phyloP scores from a whole-genome alignment of 2,329 filamentous ascomycete species.

The Fonsecaea nubica region DNA sequence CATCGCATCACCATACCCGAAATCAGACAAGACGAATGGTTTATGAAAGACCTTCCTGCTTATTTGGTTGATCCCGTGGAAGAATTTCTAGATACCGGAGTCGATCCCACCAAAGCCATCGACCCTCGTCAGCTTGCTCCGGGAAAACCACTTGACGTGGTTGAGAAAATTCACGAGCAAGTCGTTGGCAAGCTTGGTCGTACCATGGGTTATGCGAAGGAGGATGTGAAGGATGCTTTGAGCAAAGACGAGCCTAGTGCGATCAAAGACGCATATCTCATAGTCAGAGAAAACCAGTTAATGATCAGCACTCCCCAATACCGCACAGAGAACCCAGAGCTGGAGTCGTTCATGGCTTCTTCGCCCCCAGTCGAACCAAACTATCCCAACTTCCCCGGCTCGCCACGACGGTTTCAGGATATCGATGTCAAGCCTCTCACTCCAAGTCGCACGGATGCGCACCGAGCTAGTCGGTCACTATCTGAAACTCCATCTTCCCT shows the following conservation, averaged over 20 bases:
- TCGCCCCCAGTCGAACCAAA: constrained; percentile 59
- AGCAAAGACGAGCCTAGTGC: constrained; percentile 92
- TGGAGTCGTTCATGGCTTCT: constrained; percentile 61
- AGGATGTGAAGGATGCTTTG: constrained; percentile 92
- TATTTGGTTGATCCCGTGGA: constrained; percentile 89
- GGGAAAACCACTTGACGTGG: constrained; percentile 75
- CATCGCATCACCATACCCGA: constrained; percentile 93
- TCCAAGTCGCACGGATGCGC: constrained; percentile 27
- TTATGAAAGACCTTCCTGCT: constrained; percentile 80
- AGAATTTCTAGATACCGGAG: constrained; percentile 92
- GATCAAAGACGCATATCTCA: constrained; percentile 98
- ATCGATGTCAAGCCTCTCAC: constrained; percentile 39
- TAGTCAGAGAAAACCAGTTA: constrained; percentile 95
- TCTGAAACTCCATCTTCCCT: constrained; percentile 36
- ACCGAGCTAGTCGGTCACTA: constrained; percentile 36
- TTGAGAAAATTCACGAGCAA: constrained; percentile 87
- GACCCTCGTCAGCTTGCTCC: constrained; percentile 81
- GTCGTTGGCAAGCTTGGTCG: constrained; percentile 96
- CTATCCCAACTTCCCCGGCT: constrained; percentile 41
- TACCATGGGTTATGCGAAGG: constrained; percentile 96
- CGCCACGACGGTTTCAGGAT: constrained; percentile 26
- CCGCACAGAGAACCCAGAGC: constrained; percentile 51
- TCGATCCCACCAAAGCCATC: constrained; percentile 90
- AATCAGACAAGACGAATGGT: constrained; percentile 93
- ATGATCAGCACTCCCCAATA: constrained; percentile 71